phyloP scores from a whole-genome alignment of 441 rosid genomes.

The Populus hybrid region DNA sequence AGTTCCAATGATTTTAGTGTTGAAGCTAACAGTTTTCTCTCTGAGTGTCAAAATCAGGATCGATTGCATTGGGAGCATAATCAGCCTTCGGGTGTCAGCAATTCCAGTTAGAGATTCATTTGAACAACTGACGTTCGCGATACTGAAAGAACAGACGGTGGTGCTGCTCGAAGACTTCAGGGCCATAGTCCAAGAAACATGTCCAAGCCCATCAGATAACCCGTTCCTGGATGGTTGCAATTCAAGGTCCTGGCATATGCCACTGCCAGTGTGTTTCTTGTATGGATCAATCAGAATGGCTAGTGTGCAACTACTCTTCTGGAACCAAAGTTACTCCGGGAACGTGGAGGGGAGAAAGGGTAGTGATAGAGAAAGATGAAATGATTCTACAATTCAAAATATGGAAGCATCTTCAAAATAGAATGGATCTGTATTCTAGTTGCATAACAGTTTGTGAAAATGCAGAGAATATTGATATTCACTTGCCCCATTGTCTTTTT shows the following conservation, averaged over 20 bases:
- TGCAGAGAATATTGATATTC: neutral
- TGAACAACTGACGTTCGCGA: neutral
- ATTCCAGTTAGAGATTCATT: neutral
- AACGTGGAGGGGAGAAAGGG: neutral
- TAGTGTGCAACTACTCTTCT: neutral
- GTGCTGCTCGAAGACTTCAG: neutral
- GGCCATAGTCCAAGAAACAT: neutral
- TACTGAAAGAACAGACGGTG: neutral
- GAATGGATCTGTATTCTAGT: neutral
- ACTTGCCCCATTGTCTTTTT: neutral
- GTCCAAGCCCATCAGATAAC: neutral
- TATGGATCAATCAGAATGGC: neutral
- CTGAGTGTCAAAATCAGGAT: neutral
- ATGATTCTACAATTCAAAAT: neutral
- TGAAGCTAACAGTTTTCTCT: neutral
- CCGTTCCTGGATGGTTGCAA: neutral
- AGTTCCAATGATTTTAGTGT: slow-evolving; percentile 1
- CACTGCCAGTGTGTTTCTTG: neutral
- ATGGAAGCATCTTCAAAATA: neutral
- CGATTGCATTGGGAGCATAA: neutral
- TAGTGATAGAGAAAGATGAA: neutral
- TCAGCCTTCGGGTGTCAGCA: neutral
- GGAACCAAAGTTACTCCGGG: neutral
- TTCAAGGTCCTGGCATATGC: too few relatives aligned
- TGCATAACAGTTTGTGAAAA: neutral